These are phyloP conservation scores for Medicago lupulina DNA, from an alignment of 306 rosid species.

Conservation along the genomic window DNA sequence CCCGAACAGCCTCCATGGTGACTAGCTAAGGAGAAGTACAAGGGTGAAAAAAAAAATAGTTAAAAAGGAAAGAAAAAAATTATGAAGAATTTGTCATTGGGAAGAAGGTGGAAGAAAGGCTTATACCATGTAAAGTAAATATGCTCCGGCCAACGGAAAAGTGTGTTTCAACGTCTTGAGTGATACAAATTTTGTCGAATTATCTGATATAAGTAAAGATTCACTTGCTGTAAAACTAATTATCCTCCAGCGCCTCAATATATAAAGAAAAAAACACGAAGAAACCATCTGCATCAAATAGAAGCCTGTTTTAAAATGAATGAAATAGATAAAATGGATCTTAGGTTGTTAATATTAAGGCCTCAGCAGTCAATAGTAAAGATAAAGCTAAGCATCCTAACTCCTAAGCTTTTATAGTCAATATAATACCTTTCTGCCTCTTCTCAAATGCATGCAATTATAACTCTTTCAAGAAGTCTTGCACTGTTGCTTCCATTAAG, in stretches of 20 bases:
- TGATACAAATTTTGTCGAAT: constrained; percentile 62
- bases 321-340: constrained; percentile 21
- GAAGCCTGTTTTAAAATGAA: constrained; percentile 23
- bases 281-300: constrained; percentile 71
- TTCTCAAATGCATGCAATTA: constrained; percentile 24
- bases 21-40: constrained; percentile 76
- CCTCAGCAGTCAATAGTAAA: neutral
- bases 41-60: constrained; percentile 39
- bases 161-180: constrained; percentile 80
- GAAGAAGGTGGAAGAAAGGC: neutral
- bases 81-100: neutral
- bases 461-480: neutral
- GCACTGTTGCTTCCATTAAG: constrained; percentile 12
- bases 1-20: constrained; percentile 96
- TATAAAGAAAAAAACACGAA: constrained; percentile 77
- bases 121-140: constrained; percentile 91
- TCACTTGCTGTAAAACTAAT: constrained; percentile 74
- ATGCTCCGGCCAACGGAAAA: constrained; percentile 83
- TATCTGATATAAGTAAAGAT: constrained; percentile 58
- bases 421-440: constrained; percentile 15
- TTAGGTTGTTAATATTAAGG: constrained; percentile 29
- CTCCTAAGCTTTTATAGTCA: constrained; percentile 15
- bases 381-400: neutral
- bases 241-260: constrained; percentile 70
- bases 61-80: constrained; percentile 16